phyloP scores from a whole-genome alignment of 257 asterid genomes.

The Coffea eugenioides region DNA sequence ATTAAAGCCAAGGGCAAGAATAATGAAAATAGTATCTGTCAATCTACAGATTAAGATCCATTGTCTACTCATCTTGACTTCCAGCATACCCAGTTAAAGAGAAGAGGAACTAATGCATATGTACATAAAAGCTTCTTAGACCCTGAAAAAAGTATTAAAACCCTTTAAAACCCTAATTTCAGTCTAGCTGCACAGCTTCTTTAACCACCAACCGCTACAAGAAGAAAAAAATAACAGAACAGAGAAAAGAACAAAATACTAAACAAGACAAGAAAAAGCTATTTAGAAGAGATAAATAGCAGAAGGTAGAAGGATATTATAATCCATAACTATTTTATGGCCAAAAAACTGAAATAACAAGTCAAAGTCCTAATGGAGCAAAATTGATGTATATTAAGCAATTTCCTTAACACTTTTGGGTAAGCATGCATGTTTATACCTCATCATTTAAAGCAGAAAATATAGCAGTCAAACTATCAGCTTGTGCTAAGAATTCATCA shows the following conservation, averaged over 20 bases:
- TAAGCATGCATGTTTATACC: conserved; percentile 37
- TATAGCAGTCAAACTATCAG: conserved; percentile 92
- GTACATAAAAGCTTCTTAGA: background rate
- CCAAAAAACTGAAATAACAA: background rate
- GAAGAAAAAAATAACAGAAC: no score
- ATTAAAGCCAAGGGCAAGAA: background rate
- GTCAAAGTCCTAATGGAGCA: background rate
- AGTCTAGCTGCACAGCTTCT: background rate
- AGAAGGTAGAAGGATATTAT: background rate
- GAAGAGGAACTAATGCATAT: background rate
- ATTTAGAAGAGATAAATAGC: background rate
- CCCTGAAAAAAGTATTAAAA: background rate
- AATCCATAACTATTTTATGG: no score
- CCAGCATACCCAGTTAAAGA: background rate
- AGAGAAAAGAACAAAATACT: background rate
- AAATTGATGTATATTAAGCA: background rate
- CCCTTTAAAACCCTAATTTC: background rate
- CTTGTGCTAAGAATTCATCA: conserved; percentile 94
- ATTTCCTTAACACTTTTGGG: background rate
- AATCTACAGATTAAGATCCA: background rate
- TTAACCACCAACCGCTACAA: background rate
- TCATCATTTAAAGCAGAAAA: conserved; percentile 98
- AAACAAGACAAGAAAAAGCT: background rate
- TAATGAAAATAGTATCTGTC: background rate
- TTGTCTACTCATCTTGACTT: background rate